Percentiles rank a stretch among this genome's conserved stretches.
These are phyloP conservation scores for Chytriomyces hyalinus DNA, from an alignment of 192 early-diverging fungal genomes.

Conservation along the genomic window DNA sequence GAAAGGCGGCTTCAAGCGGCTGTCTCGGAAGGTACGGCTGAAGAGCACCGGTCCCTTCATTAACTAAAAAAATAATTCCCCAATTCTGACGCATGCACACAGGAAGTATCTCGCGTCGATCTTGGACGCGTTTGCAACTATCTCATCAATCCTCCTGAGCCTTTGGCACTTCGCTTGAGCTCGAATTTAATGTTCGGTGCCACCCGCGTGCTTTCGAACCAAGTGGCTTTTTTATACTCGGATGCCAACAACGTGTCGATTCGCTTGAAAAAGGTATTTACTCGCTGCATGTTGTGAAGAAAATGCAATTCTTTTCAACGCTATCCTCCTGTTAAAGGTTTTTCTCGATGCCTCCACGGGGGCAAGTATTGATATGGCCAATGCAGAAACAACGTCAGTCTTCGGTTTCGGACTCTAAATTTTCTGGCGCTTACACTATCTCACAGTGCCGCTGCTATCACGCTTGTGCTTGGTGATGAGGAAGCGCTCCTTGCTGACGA, in stretches of 20 bases:
- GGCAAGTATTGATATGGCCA: slow-evolving; percentile 12
- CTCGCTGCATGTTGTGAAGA: background rate
- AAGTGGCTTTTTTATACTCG: slow-evolving; percentile 9
- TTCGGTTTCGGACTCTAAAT: background rate
- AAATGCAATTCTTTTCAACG: background rate
- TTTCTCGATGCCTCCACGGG: slow-evolving; percentile 19
- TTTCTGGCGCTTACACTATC: background rate
- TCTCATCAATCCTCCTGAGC: background rate
- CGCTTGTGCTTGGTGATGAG: background rate
- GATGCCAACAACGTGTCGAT: slow-evolving; percentile 23
- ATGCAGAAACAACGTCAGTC: slow-evolving; percentile 14
- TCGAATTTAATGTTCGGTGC: slow-evolving; percentile 31
- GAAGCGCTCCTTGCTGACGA: slow-evolving; percentile 13
- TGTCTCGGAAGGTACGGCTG: background rate
- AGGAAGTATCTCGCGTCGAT: slow-evolving; percentile 1
- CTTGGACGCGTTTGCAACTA: slow-evolving; percentile 5
- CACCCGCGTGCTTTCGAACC: slow-evolving; percentile 5
- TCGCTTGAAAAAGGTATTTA: slow-evolving; percentile 18
- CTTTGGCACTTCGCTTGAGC: slow-evolving; percentile 12
- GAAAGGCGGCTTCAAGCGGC: background rate
- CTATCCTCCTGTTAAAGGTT: background rate
- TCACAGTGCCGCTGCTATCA: slow-evolving; percentile 17
- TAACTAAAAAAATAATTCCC: background rate
- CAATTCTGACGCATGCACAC: too few relatives aligned
- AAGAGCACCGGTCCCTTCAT: background rate